phyloP scores from a whole-genome alignment of 23 red algal species.

The Gracilaria gracilis region DNA sequence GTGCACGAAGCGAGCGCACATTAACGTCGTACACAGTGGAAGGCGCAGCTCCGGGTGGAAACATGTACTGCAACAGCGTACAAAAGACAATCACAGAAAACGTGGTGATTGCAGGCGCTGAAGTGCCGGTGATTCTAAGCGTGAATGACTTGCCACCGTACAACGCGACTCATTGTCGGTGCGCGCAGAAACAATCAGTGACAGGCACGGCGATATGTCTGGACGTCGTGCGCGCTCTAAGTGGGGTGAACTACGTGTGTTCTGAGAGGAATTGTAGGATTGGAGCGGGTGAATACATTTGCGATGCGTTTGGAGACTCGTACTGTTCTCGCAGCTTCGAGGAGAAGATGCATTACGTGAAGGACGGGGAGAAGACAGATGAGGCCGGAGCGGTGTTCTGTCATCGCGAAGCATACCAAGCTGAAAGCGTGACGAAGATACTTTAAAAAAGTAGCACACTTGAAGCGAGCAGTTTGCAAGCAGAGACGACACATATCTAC shows the following conservation, averaged over 20 bases:
- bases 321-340: conserved; percentile 34
- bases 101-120: conserved; percentile 8
- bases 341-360: conserved; percentile 22
- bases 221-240: conserved; percentile 3
- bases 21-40: conserved; percentile 22
- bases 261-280: conserved; percentile 13
- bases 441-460: background rate
- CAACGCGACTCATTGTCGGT: conserved; percentile 59
- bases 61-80: conserved; percentile 28
- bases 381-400: conserved; percentile 27
- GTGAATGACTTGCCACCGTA: conserved; percentile 36
- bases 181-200: conserved; percentile 24
- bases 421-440: conserved; percentile 17
- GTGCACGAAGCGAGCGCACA: conserved; percentile 26
- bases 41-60: conserved; percentile 20
- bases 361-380: conserved; percentile 11
- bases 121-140: conserved; percentile 23
- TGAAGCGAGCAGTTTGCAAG: background rate
- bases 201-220: conserved; percentile 13
- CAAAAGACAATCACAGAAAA: conserved; percentile 42
- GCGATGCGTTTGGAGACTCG: conserved; percentile 52
- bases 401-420: conserved; percentile 23
- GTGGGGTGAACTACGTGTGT: conserved; percentile 9
- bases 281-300: conserved; percentile 26
- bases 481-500: background rate